These are phyloP conservation scores for Penicillium herquei DNA, from an alignment of 495 filamentous ascomycete genomes.

Conservation along the genomic window DNA sequence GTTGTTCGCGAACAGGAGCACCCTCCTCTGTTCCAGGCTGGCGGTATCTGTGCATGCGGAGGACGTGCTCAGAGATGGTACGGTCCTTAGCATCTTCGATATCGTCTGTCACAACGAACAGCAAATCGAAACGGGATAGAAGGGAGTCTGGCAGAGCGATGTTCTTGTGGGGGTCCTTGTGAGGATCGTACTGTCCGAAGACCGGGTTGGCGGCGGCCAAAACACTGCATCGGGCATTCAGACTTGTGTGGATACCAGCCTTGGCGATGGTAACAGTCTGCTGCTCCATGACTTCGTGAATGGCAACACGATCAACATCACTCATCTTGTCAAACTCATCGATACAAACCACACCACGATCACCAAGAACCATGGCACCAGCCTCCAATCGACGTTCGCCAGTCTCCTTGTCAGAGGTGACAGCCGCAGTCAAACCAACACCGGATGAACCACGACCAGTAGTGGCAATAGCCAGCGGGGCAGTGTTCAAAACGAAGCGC, in stretches of 20 bases:
- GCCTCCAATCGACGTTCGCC: constrained; percentile 93
- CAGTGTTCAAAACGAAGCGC: constrained; percentile 96
- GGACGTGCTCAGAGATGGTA: constrained; percentile 91
- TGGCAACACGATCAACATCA: constrained; percentile 95
- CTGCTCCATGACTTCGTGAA: constrained; percentile 99
- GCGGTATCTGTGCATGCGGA: constrained; percentile 96
- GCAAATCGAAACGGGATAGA: constrained; percentile 96
- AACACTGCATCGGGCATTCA: constrained; percentile 96
- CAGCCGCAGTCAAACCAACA: constrained; percentile 95
- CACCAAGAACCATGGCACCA: constrained; percentile 97
- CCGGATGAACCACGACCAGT: constrained; percentile 97
- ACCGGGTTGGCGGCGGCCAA: constrained; percentile 97
- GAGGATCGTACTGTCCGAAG: constrained; percentile 96
- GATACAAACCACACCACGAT: constrained; percentile 97
- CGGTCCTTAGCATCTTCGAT: constrained; percentile 91
- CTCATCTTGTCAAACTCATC: constrained; percentile 99
- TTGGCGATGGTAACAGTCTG: constrained; percentile 99
- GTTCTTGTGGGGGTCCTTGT: constrained; percentile 98
- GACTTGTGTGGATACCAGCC: constrained; percentile 95
- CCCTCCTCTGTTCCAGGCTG: constrained; percentile 94
- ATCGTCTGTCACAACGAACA: constrained; percentile 98
- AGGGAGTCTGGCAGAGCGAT: constrained; percentile 97
- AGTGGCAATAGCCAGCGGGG: constrained; percentile 93
- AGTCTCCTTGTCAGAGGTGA: constrained; percentile 96
- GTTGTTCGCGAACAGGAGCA: constrained; percentile 87